phyloP scores from a whole-genome alignment of 2,329 filamentous ascomycete species.

The Penicillium nordicum region DNA sequence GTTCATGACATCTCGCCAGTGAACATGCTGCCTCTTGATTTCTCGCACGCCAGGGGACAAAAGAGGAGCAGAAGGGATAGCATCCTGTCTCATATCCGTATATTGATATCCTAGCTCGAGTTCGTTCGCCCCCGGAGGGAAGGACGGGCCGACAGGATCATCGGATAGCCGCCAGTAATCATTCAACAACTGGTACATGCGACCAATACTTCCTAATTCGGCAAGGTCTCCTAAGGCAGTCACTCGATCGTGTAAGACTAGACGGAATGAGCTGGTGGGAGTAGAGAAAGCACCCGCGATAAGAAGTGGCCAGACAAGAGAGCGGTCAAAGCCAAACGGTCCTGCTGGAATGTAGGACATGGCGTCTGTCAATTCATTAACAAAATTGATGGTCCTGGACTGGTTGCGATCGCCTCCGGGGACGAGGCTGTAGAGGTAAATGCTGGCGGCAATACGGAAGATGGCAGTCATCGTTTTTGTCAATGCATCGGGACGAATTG shows the following conservation, averaged over 20 bases:
- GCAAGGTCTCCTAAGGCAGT: constrained; percentile 72
- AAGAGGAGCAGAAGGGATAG: neutral
- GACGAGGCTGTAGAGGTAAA: constrained; percentile 95
- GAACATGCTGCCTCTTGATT: constrained; percentile 60
- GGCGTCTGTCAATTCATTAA: constrained; percentile 71
- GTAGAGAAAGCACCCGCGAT: constrained; percentile 77
- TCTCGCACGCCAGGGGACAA: constrained; percentile 17
- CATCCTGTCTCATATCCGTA: neutral
- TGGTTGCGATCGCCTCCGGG: constrained; percentile 79
- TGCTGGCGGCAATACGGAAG: constrained; percentile 86
- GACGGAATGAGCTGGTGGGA: constrained; percentile 69
- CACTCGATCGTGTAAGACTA: constrained; percentile 72
- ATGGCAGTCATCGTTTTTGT: constrained; percentile 84
- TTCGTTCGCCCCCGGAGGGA: neutral
- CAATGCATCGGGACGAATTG: constrained; percentile 76
- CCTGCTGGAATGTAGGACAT: constrained; percentile 82
- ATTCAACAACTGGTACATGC: constrained; percentile 71
- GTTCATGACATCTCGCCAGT: constrained; percentile 94
- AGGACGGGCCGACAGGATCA: constrained; percentile 41
- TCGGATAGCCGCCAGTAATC: constrained; percentile 80
- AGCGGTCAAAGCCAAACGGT: constrained; percentile 78
- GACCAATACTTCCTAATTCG: constrained; percentile 78
- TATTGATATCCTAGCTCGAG: neutral
- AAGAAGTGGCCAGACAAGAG: constrained; percentile 88
- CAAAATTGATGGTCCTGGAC: constrained; percentile 68